phyloP scores from a whole-genome alignment of 164 flowering plant species.

The Taxillus chinensis region DNA sequence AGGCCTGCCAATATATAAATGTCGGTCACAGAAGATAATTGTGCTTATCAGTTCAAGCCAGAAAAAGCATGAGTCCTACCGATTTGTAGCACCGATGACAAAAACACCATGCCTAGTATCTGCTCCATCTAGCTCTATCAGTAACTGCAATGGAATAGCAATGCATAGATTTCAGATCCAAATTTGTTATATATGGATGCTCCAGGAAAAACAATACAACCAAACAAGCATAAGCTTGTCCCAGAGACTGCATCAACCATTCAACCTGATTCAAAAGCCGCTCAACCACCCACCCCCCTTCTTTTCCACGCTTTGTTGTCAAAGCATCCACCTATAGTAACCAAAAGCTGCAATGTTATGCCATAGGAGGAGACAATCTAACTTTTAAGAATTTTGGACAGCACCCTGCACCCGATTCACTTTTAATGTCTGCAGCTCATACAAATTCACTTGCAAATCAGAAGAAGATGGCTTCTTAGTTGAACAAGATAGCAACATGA shows the following conservation, averaged over 20 bases:
- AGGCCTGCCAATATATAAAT: slow-evolving; percentile 37
- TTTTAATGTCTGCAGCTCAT: no score
- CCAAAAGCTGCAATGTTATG: no score
- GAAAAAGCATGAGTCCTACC: slow-evolving; percentile 27
- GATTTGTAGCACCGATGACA: slow-evolving; percentile 93
- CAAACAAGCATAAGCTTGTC: background rate
- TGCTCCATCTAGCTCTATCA: slow-evolving; percentile 83
- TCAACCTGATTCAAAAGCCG: slow-evolving; percentile 73
- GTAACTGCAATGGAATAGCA: slow-evolving; percentile 41
- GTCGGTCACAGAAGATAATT: background rate
- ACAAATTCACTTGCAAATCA: no score
- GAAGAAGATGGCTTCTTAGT: no score
- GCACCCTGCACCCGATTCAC: no score
- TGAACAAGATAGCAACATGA: no score
- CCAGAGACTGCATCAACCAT: background rate
- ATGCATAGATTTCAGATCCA: background rate
- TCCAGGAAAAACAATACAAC: background rate
- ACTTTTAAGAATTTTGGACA: no score
- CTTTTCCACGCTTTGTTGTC: slow-evolving; percentile 70
- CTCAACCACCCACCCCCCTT: slow-evolving; percentile 85
- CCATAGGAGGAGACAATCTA: no score
- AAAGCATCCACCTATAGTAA: slow-evolving; percentile 76
- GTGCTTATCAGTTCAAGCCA: background rate
- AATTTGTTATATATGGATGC: background rate
- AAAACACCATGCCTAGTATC: slow-evolving; percentile 68